A percentile compares a stretch with the other conserved stretches of the same genome.
Conservation (phyloP, 768 basidiomycete species). For the Lactarius trivialis region DNA sequence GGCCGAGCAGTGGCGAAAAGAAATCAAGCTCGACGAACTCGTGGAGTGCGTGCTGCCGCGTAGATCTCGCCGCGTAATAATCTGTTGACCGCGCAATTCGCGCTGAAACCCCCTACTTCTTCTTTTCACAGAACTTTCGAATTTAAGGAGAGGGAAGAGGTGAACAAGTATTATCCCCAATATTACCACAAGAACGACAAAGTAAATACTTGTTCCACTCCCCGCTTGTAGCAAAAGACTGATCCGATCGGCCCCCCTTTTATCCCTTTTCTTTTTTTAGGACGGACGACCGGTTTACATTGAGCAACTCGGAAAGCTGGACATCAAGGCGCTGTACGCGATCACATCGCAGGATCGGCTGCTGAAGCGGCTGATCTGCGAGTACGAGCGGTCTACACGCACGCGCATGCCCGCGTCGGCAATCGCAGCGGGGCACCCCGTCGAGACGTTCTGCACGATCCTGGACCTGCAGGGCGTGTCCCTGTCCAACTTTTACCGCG, state of each 20-base stretch:
- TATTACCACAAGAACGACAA: slow-evolving; percentile 96
- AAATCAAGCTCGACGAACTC: slow-evolving; percentile 75
- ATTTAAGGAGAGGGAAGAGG: slow-evolving; percentile 74
- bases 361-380: slow-evolving; percentile 79
- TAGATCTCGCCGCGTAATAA: not conserved
- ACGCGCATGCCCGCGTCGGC: slow-evolving; percentile 80
- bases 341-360: slow-evolving; percentile 84
- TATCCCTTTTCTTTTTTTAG: slow-evolving; percentile 33
- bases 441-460: slow-evolving; percentile 97
- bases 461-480: slow-evolving; percentile 75
- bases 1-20: slow-evolving; percentile 85
- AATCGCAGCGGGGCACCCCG: slow-evolving; percentile 65
- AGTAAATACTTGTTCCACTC: slow-evolving; percentile 43
- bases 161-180: slow-evolving; percentile 92
- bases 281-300: slow-evolving; percentile 96
- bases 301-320: slow-evolving; percentile 85
- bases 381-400: slow-evolving; percentile 85
- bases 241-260: not conserved
- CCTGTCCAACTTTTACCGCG: slow-evolving; percentile 75
- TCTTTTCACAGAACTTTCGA: slow-evolving; percentile 59
- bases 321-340: slow-evolving; percentile 75
- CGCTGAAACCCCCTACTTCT: not conserved
- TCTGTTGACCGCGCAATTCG: not conserved
- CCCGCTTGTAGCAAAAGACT: not conserved
- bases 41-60: slow-evolving; percentile 41